Evolutionary conservation across 2,329 filamentous ascomycete genomes (phyloP).

Genomic region (Berkeleyomyces rouxiae): DNA sequence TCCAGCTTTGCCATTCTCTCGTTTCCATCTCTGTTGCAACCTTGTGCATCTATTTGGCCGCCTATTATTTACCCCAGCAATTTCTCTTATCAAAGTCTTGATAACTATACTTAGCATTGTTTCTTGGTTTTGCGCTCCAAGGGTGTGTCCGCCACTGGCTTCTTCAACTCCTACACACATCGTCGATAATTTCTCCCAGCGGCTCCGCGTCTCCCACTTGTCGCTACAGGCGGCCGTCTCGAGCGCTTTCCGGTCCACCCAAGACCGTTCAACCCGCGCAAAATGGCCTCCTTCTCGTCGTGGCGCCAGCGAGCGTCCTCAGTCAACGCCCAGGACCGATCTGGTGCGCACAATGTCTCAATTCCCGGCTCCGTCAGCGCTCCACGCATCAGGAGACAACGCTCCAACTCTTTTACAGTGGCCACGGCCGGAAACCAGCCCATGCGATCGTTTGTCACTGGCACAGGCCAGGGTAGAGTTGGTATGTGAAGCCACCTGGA

Average conservation of each 20-base stretch:
- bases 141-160: background rate
- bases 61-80: background rate
- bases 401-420: conserved; percentile 24
- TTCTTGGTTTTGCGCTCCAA: background rate
- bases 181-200: background rate
- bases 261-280: background rate
- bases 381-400: conserved; percentile 6
- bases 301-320: conserved; percentile 27
- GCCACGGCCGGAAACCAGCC: conserved; percentile 26
- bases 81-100: conserved; percentile 2
- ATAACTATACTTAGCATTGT: background rate
- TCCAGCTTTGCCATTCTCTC: background rate
- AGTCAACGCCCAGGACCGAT: conserved; percentile 14
- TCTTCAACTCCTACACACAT: background rate
- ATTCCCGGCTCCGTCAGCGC: background rate
- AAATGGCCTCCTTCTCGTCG: conserved; percentile 24
- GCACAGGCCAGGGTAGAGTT: conserved; percentile 41
- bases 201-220: background rate
- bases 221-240: background rate
- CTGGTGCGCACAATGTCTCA: conserved; percentile 17
- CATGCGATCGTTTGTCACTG: conserved; percentile 55
- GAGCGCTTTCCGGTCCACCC: background rate
- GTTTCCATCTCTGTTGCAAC: background rate
- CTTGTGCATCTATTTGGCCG: background rate
- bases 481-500: conserved; percentile 26